Conservation (phyloP, 441 rosid genomes). For the Hura crepitans region DNA sequence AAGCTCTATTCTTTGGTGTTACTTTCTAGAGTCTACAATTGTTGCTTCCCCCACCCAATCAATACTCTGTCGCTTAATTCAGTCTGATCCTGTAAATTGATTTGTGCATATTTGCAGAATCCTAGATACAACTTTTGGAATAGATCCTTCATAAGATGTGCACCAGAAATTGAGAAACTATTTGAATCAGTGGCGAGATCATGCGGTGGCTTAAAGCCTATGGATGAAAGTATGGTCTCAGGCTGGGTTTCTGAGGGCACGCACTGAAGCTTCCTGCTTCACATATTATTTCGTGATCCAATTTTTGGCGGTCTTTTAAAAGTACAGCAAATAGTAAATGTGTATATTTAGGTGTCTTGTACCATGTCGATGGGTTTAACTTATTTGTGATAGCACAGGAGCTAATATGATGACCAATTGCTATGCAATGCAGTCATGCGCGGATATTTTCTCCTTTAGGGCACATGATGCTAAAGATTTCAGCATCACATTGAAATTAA, state of each 20-base stretch:
- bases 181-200: constrained; percentile 93
- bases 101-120: constrained; percentile 44
- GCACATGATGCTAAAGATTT: no score
- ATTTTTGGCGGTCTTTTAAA: background rate
- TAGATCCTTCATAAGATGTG: constrained; percentile 84
- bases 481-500: no score
- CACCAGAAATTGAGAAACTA: constrained; percentile 98
- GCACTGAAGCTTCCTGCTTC: constrained; percentile 30
- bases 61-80: background rate
- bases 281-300: background rate
- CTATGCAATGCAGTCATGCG: no score
- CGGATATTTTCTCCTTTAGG: no score
- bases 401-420: background rate
- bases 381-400: background rate
- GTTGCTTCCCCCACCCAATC: no score
- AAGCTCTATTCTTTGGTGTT: background rate
- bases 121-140: constrained; percentile 96
- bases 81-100: background rate
- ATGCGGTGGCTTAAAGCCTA: constrained; percentile 85
- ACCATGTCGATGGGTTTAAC: background rate
- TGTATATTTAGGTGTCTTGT: background rate
- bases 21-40: no score
- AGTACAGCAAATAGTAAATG: background rate
- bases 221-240: constrained; percentile 80
- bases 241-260: constrained; percentile 79